phyloP scores from a whole-genome alignment of 2,329 filamentous ascomycete species.

The Dactylonectria estremocensis region DNA sequence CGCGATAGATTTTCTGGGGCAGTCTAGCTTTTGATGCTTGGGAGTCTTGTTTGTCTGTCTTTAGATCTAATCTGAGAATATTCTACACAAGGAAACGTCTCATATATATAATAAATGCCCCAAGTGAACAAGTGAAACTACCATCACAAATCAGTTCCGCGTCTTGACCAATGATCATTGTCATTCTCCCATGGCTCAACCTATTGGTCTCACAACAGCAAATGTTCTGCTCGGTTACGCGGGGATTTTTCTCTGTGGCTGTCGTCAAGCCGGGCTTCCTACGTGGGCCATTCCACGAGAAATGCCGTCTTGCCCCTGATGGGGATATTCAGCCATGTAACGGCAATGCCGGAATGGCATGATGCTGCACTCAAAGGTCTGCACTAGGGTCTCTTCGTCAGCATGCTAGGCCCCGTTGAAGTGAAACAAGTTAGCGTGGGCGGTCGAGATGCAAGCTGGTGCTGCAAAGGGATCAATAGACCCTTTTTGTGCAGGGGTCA shows the following conservation, averaged over 20 bases:
- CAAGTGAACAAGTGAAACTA: no score
- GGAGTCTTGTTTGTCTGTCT: neutral
- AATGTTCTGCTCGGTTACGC: neutral
- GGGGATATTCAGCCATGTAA: conserved; percentile 9
- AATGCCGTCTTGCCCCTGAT: neutral
- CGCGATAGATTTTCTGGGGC: neutral
- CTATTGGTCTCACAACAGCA: neutral
- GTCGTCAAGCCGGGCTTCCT: neutral
- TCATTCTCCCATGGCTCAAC: neutral
- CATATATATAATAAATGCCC: conserved; percentile 21
- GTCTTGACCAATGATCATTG: neutral
- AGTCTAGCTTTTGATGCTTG: neutral
- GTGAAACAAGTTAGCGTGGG: conserved; percentile 1
- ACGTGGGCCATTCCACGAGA: neutral
- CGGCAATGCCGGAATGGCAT: neutral
- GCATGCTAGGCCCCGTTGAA: neutral
- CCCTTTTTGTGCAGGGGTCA: neutral
- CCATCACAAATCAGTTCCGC: no score
- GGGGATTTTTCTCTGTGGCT: no score
- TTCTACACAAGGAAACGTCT: neutral
- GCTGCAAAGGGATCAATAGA: conserved; percentile 8
- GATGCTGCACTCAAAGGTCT: neutral
- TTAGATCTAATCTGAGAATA: neutral
- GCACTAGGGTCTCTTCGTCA: neutral
- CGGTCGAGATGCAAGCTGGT: neutral